Evolutionary conservation across 73 alveolate species (phyloP), one percentile per base, ranked within the genome.

Genomic region (Symbiodinium pilosum): DNA sequence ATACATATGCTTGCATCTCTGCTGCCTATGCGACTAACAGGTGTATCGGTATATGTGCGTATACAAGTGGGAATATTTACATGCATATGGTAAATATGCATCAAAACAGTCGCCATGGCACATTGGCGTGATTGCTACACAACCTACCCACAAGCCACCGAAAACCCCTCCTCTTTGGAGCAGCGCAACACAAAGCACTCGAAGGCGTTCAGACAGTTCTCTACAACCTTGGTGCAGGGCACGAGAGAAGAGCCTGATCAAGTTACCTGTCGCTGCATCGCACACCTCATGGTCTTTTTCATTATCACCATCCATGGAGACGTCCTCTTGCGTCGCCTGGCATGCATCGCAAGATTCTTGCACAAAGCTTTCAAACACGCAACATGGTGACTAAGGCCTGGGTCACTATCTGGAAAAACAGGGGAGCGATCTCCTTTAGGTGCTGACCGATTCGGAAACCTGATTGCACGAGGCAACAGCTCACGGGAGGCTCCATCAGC

Each of bases 391-490:
- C 43, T 47, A 54, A 89, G 40, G 95, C 99, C 83, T 88, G 81
- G 77, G 86, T 83, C 73, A 99, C 91, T 32, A 92, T 83, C 21
- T 98, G 91, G 43, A 98, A 84, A 38, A 99, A 99, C 86, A 99
- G 64, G 5, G 99, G 99, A 87, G 99, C 99, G 42, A 99, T 91
- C 44, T 98, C 99, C 24, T 91, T 99, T 84, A 99, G 69, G 95
- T 89, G 99, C 59, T 83, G 73, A 39, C 99, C 99, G 30, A 99
- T 99, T 88, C 99, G 97, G 94, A 99, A 99, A 40, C 99, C 99
- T 91, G 12, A 36, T 2, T 4, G 39, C n/a, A 28, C 1, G 87
- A n/a, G n/a, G n/a, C n/a, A n/a, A 28, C 16, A 32, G 14, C 94
- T 28, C 21, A 40, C 12, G 32, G 59, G 59, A 6, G 14, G 59